Evolutionary conservation across 257 asterid species (phyloP).

Genomic region (Rauvolfia tetraphylla): DNA sequence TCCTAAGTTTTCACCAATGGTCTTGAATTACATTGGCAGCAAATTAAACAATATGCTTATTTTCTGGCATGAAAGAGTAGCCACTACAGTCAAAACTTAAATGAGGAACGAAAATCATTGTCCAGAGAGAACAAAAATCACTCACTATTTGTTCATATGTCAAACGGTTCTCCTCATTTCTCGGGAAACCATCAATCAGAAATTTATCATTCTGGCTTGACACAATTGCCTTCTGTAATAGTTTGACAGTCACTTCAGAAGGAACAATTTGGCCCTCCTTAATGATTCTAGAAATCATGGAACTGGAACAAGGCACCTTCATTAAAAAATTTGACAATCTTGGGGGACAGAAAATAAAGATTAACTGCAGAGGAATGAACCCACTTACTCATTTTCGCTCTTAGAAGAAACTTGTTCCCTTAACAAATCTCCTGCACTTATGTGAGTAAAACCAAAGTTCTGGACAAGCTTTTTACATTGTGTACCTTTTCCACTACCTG

Average conservation of each 20-base stretch:
- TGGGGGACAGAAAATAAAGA: background rate
- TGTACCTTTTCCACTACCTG: constrained; percentile 99
- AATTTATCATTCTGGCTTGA: constrained; percentile 48
- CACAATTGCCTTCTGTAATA: constrained; percentile 69
- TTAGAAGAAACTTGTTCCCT: constrained; percentile 71
- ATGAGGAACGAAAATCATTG: constrained; percentile 11
- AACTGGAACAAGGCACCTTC: constrained; percentile 40
- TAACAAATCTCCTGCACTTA: constrained; percentile 95
- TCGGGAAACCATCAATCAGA: constrained; percentile 96
- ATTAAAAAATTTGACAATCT: background rate
- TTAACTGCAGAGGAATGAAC: background rate
- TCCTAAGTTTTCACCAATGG: background rate
- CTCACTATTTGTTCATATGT: constrained; percentile 80
- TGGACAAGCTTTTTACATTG: constrained; percentile 76
- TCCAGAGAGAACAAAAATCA: constrained; percentile 25
- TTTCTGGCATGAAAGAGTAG: background rate
- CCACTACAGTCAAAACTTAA: background rate
- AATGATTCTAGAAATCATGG: constrained; percentile 70
- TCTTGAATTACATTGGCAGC: background rate
- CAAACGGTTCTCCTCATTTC: constrained; percentile 89
- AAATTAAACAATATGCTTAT: background rate
- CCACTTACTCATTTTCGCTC: constrained; percentile 61
- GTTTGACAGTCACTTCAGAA: constrained; percentile 84
- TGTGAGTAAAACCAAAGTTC: constrained; percentile 78
- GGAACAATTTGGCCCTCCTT: constrained; percentile 91